These are phyloP conservation scores for Corniculantispora saksenae DNA, from an alignment of 2,329 filamentous ascomycete genomes.

Conservation along the genomic window DNA sequence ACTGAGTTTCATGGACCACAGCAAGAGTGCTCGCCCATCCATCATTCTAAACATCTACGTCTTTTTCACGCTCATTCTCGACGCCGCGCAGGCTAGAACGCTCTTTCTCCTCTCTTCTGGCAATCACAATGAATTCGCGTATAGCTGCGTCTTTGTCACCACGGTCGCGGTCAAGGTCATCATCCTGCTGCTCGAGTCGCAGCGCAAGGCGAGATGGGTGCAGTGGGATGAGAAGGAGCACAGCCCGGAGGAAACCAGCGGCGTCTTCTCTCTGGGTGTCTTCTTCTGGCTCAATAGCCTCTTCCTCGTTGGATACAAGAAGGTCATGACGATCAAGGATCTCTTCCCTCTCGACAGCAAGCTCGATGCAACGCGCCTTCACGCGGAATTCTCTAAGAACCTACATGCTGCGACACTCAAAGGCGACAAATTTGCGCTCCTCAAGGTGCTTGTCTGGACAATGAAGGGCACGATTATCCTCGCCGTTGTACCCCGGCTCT, in stretches of 20 bases:
- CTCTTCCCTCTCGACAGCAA: conserved; percentile 37
- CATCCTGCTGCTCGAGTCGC: conserved; percentile 39
- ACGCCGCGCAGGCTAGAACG: conserved; percentile 44
- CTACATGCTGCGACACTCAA: neutral
- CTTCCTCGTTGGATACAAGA: conserved; percentile 34
- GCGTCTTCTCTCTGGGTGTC: conserved; percentile 33
- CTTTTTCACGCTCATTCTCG: conserved; percentile 44
- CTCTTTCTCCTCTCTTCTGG: conserved; percentile 38
- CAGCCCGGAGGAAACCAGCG: conserved; percentile 41
- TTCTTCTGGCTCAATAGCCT: conserved; percentile 39
- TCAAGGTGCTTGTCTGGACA: conserved; percentile 32
- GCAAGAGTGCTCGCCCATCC: conserved; percentile 41
- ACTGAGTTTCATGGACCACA: conserved; percentile 40
- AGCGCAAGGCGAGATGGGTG: conserved; percentile 33
- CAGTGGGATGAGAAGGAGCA: conserved; percentile 33
- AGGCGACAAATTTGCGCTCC: conserved; percentile 25
- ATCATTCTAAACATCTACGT: conserved; percentile 44
- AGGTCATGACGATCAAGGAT: conserved; percentile 31
- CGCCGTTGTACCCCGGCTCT: conserved; percentile 39
- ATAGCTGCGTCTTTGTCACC: conserved; percentile 37
- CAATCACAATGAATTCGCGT: conserved; percentile 5
- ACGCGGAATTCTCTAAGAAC: neutral
- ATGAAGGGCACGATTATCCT: conserved; percentile 35
- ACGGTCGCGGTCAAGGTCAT: conserved; percentile 37
- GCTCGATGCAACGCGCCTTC: conserved; percentile 24